These are phyloP conservation scores for Ceratobasidium sp. DNA, from an alignment of 1,284 basidiomycete genomes.

Conservation along the genomic window DNA sequence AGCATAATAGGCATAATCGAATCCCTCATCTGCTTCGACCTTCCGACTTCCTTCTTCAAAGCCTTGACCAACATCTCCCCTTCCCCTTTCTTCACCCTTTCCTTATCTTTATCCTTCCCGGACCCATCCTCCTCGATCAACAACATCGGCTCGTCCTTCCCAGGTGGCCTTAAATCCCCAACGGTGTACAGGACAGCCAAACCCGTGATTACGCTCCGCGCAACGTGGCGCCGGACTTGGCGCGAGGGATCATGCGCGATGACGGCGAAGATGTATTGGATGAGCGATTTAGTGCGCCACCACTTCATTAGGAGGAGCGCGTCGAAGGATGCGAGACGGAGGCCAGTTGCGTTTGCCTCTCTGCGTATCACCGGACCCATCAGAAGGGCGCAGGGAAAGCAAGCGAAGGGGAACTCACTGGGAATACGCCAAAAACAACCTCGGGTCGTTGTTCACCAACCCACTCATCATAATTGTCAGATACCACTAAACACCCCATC, in stretches of 20 bases:
- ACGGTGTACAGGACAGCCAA: conserved; percentile 88
- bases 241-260: conserved; percentile 88
- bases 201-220: conserved; percentile 86
- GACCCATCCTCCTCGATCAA: conserved; percentile 88
- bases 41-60: conserved; percentile 84
- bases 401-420: conserved; percentile 63
- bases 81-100: conserved; percentile 73
- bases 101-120: conserved; percentile 71
- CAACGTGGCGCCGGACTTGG: conserved; percentile 84
- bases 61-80: conserved; percentile 83
- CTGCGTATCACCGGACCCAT: conserved; percentile 56
- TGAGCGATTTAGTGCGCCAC: conserved; percentile 79
- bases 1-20: conserved; percentile 81
- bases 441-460: conserved; percentile 83
- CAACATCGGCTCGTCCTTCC: conserved; percentile 77
- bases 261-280: conserved; percentile 91
- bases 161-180: conserved; percentile 83
- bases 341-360: conserved; percentile 92
- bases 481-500: conserved; percentile 70
- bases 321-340: conserved; percentile 93
- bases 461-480: conserved; percentile 82
- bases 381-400: neutral
- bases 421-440: conserved; percentile 88
- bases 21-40: conserved; percentile 81
- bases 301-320: conserved; percentile 91